Percentiles rank a stretch among this genome's conserved stretches.
phyloP scores from a whole-genome alignment of 495 filamentous ascomycete species.

The Aspergillus conjunctus region DNA sequence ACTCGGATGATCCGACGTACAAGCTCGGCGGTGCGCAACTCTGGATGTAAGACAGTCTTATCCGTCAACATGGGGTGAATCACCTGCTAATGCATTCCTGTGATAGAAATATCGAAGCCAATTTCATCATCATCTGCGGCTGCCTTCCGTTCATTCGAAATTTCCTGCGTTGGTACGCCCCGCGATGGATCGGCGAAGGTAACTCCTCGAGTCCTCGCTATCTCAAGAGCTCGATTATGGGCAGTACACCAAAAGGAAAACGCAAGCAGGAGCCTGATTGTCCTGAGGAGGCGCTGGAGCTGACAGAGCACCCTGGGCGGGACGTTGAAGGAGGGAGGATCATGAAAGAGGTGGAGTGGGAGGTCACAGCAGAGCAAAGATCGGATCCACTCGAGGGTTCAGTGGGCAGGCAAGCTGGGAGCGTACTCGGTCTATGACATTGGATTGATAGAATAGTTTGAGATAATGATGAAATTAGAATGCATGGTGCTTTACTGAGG shows the following conservation, averaged over 20 bases:
- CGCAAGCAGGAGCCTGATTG: not conserved
- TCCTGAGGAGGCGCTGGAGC: conserved; percentile 11
- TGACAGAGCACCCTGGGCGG: conserved; percentile 1
- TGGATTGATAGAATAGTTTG: not conserved
- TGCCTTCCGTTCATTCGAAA: conserved; percentile 17
- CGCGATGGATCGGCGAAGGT: conserved; percentile 14
- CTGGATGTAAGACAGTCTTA: conserved; percentile 11
- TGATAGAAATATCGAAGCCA: conserved; percentile 19
- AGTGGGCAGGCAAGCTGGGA: not conserved
- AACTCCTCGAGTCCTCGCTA: conserved; percentile 5
- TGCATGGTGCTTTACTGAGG: too few species aligned
- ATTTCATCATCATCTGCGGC: conserved; percentile 19
- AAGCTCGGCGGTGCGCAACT: conserved; percentile 10
- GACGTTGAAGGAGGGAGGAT: conserved; percentile 7
- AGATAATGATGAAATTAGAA: not conserved
- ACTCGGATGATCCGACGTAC: conserved; percentile 12
- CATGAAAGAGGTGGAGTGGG: conserved; percentile 19
- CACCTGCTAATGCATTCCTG: not conserved
- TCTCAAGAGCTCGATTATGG: conserved; percentile 1
- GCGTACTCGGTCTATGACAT: not conserved
- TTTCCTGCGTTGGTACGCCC: conserved; percentile 13
- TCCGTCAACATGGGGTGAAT: too few species aligned
- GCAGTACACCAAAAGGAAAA: conserved; percentile 2
- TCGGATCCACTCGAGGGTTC: not conserved
- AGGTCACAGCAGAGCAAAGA: conserved; percentile 9